These are phyloP conservation scores for Ensete ventricosum DNA, from an alignment of 176 grass and related monocot genomes.

Conservation along the genomic window DNA sequence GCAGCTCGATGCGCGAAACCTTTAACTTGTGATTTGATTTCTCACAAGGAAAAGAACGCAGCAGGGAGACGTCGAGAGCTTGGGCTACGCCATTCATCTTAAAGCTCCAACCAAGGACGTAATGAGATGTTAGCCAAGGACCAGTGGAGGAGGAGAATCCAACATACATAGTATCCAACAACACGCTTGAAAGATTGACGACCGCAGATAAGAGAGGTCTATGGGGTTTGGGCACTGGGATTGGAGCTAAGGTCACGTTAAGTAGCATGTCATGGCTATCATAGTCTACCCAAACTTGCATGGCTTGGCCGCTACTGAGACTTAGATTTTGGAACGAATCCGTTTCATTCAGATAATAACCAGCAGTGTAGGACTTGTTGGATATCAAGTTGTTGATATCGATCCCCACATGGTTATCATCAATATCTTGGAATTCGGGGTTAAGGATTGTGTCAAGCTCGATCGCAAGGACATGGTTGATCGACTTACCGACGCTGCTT, in stretches of 20 bases:
- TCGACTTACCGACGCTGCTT: not conserved
- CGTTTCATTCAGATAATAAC: not conserved
- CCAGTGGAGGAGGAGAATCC: slow-evolving; percentile 22
- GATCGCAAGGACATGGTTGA: slow-evolving; percentile 22
- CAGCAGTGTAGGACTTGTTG: not conserved
- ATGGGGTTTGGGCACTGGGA: not conserved
- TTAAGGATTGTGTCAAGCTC: slow-evolving; percentile 24
- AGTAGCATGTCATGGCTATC: not conserved
- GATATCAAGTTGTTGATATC: slow-evolving; percentile 17
- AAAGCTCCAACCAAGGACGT: slow-evolving; percentile 29
- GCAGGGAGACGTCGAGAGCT: not conserved
- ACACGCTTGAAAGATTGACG: slow-evolving; percentile 4
- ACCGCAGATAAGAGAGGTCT: slow-evolving; percentile 2
- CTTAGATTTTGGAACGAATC: not conserved
- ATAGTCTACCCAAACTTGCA: slow-evolving; percentile 30
- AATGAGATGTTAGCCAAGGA: not conserved
- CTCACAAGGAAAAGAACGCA: too few species aligned
- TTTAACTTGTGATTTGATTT: too few species aligned
- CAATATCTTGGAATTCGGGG: slow-evolving; percentile 4
- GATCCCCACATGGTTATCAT: slow-evolving; percentile 22
- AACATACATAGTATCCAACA: not conserved
- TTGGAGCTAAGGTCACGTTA: slow-evolving; percentile 16
- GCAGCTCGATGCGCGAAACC: not conserved
- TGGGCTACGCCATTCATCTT: not conserved
- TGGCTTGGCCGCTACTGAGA: not conserved